phyloP scores from a whole-genome alignment of 768 basidiomycete genomes.

The Panaeolus papilionaceus region DNA sequence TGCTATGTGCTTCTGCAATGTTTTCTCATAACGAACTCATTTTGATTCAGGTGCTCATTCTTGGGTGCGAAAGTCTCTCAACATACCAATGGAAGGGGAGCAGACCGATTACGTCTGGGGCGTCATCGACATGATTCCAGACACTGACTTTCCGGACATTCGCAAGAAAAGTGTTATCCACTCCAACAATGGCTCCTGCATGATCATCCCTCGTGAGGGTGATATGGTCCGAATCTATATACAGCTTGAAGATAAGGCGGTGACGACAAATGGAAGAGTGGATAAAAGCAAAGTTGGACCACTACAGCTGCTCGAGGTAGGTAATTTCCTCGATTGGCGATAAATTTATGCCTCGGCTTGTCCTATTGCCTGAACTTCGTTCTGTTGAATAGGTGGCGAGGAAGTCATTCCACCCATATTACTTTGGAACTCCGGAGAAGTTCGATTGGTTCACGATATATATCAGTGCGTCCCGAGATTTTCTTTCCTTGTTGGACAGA shows the following conservation, averaged over 20 bases:
- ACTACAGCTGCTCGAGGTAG: conserved; percentile 57
- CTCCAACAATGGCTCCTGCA: conserved; percentile 69
- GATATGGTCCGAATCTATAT: conserved; percentile 76
- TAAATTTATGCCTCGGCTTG: not conserved
- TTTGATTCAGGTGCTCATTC: conserved; percentile 72
- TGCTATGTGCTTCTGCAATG: not conserved
- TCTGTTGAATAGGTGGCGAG: conserved; percentile 52
- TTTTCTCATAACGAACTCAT: conserved; percentile 11
- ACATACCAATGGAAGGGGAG: conserved; percentile 79
- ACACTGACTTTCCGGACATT: conserved; percentile 83
- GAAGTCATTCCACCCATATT: conserved; percentile 63
- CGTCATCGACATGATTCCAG: conserved; percentile 72
- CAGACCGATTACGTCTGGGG: conserved; percentile 85
- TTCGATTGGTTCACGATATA: conserved; percentile 81
- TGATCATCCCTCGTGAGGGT: conserved; percentile 77
- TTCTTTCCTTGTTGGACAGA: not conserved
- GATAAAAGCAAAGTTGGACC: conserved; percentile 60
- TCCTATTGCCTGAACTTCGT: not conserved
- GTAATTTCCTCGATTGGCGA: conserved; percentile 17
- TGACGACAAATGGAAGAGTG: conserved; percentile 52
- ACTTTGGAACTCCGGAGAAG: conserved; percentile 49
- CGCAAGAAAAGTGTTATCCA: conserved; percentile 71
- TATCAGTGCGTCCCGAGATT: conserved; percentile 50
- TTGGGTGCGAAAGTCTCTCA: conserved; percentile 75
- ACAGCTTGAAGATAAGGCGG: conserved; percentile 61